Base-by-base conservation (phyloP, 148 eudicot genomes). In the Beta vulgaris region DNA sequence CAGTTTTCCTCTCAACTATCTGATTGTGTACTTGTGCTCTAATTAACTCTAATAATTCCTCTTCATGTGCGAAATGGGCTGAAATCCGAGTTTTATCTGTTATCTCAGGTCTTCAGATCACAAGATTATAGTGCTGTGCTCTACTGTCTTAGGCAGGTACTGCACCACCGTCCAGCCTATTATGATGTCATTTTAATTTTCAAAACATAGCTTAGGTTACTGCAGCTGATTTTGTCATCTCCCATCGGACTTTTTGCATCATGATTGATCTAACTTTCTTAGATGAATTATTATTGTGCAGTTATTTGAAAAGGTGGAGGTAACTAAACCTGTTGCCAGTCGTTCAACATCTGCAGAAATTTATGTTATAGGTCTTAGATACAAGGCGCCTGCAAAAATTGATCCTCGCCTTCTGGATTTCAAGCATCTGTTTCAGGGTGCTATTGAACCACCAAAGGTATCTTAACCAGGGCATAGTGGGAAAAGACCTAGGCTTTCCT, bases 291-390 rank as follows among this genome's bases (percentile, higher is more conserved):
- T 71, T 69, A 37, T 10, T 67, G 39, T 49, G 76, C 97, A 94
- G 98, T 72, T 94, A 26, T 94, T 94, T 82, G 97, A 94, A 44
- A 91, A 86, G 85, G 98, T 94, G 68, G 98, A 94, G 83, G 96
- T 88, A 70, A 91, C 89, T 62, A 94, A 94, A 75, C 98, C 98
- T 58, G 77, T 79, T 36, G 98, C 98, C 62, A 94, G 98, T 91
- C 88, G 98, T 58, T 86, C 90, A 15, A 67, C 97, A 54, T 94
- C 98, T 68, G 98, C 98, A n/a, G 98, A 94, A 81, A 94, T 91
- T 69, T 94, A 87, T 77, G 72, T 91, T 60, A 21, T 94, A 12
- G 93, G 91, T 77, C 82, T 85, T 7, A 90, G 80, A 85, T 94
- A 90, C 73, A 94, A 91, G 86, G 97, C 97, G 59, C 98, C 98